Percentiles rank a stretch among this genome's conserved stretches.
phyloP scores from a whole-genome alignment of 768 basidiomycete species.

The Exsudoporus frostii region DNA sequence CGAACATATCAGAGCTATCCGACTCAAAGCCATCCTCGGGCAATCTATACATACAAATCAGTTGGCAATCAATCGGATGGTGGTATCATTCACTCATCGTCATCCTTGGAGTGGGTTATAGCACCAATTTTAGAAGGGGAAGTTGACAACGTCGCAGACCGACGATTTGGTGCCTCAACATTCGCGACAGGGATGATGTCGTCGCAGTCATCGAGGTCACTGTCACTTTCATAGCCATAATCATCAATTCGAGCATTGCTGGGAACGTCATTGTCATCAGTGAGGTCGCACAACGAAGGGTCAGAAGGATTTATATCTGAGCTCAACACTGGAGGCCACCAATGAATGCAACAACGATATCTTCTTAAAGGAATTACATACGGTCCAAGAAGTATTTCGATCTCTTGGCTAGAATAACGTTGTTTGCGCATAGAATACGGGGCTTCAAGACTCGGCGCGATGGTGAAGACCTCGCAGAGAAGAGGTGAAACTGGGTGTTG shows the following conservation, averaged over 20 bases:
- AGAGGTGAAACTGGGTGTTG: conserved; percentile 33
- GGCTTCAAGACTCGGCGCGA: conserved; percentile 14
- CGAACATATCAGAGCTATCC: conserved; percentile 14
- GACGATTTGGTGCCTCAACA: background rate
- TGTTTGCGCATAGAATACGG: conserved; percentile 28
- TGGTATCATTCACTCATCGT: conserved; percentile 3
- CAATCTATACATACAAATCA: conserved; percentile 6
- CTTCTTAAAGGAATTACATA: conserved; percentile 6
- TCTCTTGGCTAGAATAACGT: conserved; percentile 21
- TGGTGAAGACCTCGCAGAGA: conserved; percentile 16
- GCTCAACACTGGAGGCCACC: conserved; percentile 10
- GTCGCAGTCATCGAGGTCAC: conserved; percentile 33
- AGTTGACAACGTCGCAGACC: background rate
- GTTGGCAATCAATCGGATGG: background rate
- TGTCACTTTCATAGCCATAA: conserved; percentile 34
- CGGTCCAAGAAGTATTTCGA: conserved; percentile 29
- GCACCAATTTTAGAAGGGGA: background rate
- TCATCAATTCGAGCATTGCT: conserved; percentile 11
- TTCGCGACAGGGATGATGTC: background rate
- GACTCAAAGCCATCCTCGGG: conserved; percentile 18
- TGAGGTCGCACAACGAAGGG: conserved; percentile 14
- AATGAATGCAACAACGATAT: background rate
- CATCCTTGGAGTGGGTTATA: background rate
- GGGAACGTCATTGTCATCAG: conserved; percentile 8
- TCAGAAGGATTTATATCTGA: conserved; percentile 10